These are phyloP conservation scores for Ganoderma sinense DNA, from an alignment of 1,284 basidiomycete species.

Conservation along the genomic window DNA sequence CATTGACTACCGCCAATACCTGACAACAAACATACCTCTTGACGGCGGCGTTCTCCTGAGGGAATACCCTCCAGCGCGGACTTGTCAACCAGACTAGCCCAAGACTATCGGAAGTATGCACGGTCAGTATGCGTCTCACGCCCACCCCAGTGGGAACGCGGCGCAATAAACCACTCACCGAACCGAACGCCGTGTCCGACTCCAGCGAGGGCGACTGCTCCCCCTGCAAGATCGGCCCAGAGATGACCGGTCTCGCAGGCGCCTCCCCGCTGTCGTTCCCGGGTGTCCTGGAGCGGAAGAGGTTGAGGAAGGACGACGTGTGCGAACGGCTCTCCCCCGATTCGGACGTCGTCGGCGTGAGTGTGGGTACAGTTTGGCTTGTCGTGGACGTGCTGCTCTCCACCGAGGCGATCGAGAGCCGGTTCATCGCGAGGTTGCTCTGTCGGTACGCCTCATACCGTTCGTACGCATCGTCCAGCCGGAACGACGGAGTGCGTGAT, in stretches of 20 bases:
- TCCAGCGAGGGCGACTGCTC: constrained; percentile 33
- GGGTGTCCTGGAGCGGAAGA: constrained; percentile 66
- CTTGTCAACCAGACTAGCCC: constrained; percentile 90
- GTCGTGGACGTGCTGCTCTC: constrained; percentile 44
- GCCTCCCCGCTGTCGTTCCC: constrained; percentile 44
- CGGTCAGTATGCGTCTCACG: neutral
- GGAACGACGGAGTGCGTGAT: constrained; percentile 37
- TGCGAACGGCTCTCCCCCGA: constrained; percentile 44
- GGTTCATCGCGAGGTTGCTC: constrained; percentile 51
- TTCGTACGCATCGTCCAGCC: constrained; percentile 89
- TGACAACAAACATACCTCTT: constrained; percentile 68
- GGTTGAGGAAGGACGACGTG: constrained; percentile 53
- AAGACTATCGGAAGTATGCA: constrained; percentile 62
- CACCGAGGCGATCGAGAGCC: constrained; percentile 67
- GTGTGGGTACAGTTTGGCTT: constrained; percentile 39
- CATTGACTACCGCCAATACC: neutral
- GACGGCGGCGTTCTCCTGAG: constrained; percentile 80
- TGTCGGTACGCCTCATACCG: constrained; percentile 85
- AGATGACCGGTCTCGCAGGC: constrained; percentile 55
- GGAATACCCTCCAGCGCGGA: constrained; percentile 83
- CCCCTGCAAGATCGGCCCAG: constrained; percentile 57
- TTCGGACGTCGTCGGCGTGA: constrained; percentile 40
- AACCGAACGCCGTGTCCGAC: constrained; percentile 60
- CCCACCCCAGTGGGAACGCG: neutral
- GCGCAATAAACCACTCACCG: constrained; percentile 51